Conservation (phyloP, 768 basidiomycete genomes). For the Fistulinella prunicolor region DNA sequence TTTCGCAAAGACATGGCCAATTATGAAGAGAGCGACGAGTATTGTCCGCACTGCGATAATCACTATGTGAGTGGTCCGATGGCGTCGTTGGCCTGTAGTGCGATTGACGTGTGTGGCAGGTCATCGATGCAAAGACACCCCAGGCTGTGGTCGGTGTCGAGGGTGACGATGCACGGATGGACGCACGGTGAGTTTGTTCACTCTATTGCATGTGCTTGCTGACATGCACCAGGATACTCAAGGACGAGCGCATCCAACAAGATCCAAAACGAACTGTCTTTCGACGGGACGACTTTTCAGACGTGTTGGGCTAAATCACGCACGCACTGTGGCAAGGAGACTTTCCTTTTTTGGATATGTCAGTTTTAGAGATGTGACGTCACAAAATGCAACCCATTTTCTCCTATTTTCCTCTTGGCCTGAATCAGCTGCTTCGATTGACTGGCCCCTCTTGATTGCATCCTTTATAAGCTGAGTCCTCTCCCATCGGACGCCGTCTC, state of each 20-base stretch:
- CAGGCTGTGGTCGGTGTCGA: conserved; percentile 83
- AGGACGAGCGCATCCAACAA: conserved; percentile 75
- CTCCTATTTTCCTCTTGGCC: conserved; percentile 14
- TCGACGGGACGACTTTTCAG: conserved; percentile 46
- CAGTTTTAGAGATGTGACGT: conserved; percentile 14
- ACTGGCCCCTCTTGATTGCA: conserved; percentile 9
- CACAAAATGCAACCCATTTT: conserved; percentile 14
- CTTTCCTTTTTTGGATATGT: conserved; percentile 18
- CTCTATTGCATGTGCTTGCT: not conserved
- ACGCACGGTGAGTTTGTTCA: conserved; percentile 62
- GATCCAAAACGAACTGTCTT: conserved; percentile 50
- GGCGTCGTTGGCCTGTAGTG: no score
- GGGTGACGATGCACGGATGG: conserved; percentile 86
- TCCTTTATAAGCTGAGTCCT: not conserved
- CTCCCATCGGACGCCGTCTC: not conserved
- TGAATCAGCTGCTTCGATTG: conserved; percentile 11
- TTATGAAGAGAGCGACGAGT: conserved; percentile 98
- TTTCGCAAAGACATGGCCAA: conserved; percentile 91
- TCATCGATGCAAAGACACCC: conserved; percentile 90
- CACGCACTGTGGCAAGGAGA: not conserved
- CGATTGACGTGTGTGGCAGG: conserved; percentile 43
- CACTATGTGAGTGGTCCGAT: conserved; percentile 75
- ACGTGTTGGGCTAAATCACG: conserved; percentile 41
- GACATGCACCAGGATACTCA: conserved; percentile 64
- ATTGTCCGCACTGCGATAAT: conserved; percentile 97